Conservation (phyloP, 2,329 filamentous ascomycete genomes). For the Fusarium oxysporum region DNA sequence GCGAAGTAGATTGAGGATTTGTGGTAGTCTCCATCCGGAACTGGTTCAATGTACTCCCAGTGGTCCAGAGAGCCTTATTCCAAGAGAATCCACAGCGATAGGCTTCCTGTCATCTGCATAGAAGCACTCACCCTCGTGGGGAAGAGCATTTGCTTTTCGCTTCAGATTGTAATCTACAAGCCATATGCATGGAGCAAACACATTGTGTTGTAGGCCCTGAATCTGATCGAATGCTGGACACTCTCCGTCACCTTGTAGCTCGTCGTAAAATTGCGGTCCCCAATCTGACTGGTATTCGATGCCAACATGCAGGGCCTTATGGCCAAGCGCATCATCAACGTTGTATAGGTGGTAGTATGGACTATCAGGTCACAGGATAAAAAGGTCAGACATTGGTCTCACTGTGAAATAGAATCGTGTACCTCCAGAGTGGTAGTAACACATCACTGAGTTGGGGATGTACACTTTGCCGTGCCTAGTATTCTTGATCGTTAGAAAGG, state of each 20-base stretch:
- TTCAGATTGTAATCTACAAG: neutral
- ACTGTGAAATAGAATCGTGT: neutral
- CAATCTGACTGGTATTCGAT: neutral
- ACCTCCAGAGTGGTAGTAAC: neutral
- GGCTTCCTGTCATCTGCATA: neutral
- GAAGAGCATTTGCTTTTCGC: neutral
- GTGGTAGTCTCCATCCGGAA: neutral
- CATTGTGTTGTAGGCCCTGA: no score
- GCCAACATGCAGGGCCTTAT: neutral
- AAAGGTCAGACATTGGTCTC: neutral
- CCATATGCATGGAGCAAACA: neutral
- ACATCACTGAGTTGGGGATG: neutral
- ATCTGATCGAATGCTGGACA: neutral
- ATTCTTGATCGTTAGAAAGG: neutral
- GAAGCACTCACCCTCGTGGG: neutral
- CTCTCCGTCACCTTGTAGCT: neutral
- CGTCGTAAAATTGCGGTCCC: neutral
- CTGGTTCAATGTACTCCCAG: neutral
- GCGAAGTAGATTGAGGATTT: neutral
- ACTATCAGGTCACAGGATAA: neutral
- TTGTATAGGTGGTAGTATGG: neutral
- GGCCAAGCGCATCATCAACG: no score
- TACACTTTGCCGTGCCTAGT: neutral
- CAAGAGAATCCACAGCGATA: accelerated
- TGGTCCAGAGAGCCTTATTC: accelerated